phyloP scores from a whole-genome alignment of 768 basidiomycete species.

The Suillus discolor region DNA sequence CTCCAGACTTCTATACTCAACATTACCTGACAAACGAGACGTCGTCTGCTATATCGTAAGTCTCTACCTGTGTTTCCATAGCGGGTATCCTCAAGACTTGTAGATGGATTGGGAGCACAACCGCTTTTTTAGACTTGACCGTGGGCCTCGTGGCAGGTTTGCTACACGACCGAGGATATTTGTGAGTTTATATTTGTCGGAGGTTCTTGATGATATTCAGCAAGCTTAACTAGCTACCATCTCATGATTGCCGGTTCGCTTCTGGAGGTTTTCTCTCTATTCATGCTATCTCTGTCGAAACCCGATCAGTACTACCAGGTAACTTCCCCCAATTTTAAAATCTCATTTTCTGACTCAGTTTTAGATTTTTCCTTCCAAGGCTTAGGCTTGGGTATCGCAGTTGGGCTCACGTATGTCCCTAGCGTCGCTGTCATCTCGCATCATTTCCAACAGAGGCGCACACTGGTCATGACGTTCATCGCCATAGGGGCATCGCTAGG shows the following conservation, averaged over 20 bases:
- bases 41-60: constrained; percentile 1
- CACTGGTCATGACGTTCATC: neutral
- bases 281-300: constrained; percentile 40
- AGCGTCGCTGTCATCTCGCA: constrained; percentile 44
- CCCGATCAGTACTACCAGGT: constrained; percentile 40
- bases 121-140: neutral
- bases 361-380: constrained; percentile 49
- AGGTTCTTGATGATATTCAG: neutral
- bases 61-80: neutral
- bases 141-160: neutral
- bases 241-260: constrained; percentile 27
- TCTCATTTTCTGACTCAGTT: neutral
- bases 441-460: constrained; percentile 40
- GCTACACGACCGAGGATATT: neutral
- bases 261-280: constrained; percentile 32
- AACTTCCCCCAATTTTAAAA: neutral
- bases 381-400: constrained; percentile 42
- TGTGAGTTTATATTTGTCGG: neutral
- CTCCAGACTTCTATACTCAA: neutral
- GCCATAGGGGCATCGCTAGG: neutral
- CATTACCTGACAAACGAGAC: constrained; percentile 2
- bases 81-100: neutral
- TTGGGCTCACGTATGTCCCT: constrained; percentile 48
- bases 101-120: neutral
- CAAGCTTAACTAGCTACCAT: constrained; percentile 1